Evolutionary conservation across 179 eudicot genomes (phyloP).

Genomic region (Sideroxylon spinosum): DNA sequence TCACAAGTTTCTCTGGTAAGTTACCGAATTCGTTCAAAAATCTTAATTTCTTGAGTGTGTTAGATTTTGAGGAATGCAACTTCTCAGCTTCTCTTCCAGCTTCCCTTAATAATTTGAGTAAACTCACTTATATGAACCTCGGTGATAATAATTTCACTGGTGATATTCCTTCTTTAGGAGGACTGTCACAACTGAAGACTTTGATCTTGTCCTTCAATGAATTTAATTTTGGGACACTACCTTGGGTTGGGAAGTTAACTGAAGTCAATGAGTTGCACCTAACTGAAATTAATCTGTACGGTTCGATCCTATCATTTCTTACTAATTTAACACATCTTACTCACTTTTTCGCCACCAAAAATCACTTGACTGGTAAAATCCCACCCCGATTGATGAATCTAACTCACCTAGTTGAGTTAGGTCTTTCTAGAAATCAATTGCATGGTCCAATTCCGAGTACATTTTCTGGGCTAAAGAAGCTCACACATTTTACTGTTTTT

Average conservation of each 20-base stretch:
- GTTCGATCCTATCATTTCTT: slow-evolving; percentile 2
- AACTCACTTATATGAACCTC: neutral
- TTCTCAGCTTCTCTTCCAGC: slow-evolving; percentile 1
- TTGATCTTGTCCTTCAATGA: neutral
- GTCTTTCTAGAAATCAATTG: neutral
- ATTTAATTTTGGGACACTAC: neutral
- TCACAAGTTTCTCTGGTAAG: slow-evolving; percentile 13
- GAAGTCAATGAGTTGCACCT: neutral
- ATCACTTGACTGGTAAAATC: slow-evolving; percentile 2
- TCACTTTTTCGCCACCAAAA: neutral
- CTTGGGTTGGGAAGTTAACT: neutral
- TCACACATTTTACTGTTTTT: neutral
- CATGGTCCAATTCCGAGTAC: slow-evolving; percentile 6
- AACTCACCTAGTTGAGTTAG: neutral
- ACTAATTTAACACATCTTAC: slow-evolving; percentile 1
- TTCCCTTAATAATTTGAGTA: slow-evolving; percentile 1
- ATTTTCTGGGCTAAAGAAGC: slow-evolving; percentile 1
- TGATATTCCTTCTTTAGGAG: neutral
- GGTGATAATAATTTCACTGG: neutral
- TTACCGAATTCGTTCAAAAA: slow-evolving; percentile 23
- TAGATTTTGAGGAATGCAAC: neutral
- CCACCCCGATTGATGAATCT: slow-evolving; percentile 8
- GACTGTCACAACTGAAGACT: neutral
- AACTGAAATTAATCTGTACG: neutral
- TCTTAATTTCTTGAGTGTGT: neutral